Base-by-base conservation (phyloP, 2,329 filamentous ascomycete species). In the Venturiaceae sp. region DNA sequence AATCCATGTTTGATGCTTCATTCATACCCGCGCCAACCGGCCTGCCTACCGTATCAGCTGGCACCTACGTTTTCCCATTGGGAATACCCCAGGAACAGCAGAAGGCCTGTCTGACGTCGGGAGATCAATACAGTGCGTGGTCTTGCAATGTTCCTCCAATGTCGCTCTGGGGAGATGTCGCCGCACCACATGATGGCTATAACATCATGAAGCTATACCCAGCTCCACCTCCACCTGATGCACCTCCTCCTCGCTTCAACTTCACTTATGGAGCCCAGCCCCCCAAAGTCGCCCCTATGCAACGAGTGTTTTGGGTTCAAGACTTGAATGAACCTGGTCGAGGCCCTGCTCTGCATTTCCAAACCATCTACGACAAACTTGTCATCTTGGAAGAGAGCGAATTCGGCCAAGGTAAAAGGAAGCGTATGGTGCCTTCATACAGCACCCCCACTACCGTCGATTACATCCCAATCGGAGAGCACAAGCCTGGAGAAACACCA, bases 291-390 rank as follows among this genome's bases (percentile, higher is more conserved):
- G 72, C 82, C 50, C 39, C 67, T 64, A 70, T 76, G 30, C 75
- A 81, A 62, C 67, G 73, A 1, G 68, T 87, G 60, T 71, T 75
- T 23, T 74, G 84, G 33, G 82, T 84, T 44, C 71, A 73, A 36
- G 85, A 88, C 67, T 75, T 78, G 37, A 79, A 82, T 60, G 79
- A 81, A 58, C 72, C 76, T 37, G 70, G 71, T 14, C 75, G 79
- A 61, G 85, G 85, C 1, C 83, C 84, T 14, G 84, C 84, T 5
- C 81, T 80, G 65, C 85, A 85, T 64, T 87, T 87, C 66, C 78
- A 80, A 62, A 71, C 80, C 26, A 68, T 73, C 14, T 86, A 87
- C 65, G 79, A 87, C 67, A 88, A 88, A 66, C 64, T 87, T 37
- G 82, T 87, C 4, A 77, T 87, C 41, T 62, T 83, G 3, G 68